A percentile compares a stretch with the other conserved stretches of the same genome.
Conservation (phyloP, 2,329 filamentous ascomycete species). For the Aureobasidium uvarum region DNA sequence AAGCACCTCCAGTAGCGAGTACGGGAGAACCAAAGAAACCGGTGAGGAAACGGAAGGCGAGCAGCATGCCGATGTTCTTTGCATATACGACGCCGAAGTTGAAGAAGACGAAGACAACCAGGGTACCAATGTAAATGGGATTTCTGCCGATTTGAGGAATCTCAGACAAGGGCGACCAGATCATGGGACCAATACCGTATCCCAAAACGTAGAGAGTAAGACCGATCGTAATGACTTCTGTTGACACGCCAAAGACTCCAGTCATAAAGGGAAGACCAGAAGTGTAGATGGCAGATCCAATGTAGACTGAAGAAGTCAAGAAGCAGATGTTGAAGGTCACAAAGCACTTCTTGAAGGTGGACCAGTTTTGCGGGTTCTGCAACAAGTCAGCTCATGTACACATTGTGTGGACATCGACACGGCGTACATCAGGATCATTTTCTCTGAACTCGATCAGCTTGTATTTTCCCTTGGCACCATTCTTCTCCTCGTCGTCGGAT, state of each 20-base stretch:
- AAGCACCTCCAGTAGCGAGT: conserved; percentile 49
- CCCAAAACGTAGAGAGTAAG: conserved; percentile 53
- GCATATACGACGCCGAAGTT: conserved; percentile 43
- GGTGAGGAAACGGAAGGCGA: conserved; percentile 54
- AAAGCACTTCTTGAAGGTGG: conserved; percentile 42
- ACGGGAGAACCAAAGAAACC: conserved; percentile 52
- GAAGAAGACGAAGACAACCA: conserved; percentile 52
- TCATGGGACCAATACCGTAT: conserved; percentile 43
- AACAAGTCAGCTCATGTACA: neutral
- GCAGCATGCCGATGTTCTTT: conserved; percentile 52
- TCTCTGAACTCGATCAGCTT: conserved; percentile 26
- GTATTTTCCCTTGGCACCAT: conserved; percentile 24
- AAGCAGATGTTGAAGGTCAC: conserved; percentile 51
- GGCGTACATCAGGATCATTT: conserved; percentile 31
- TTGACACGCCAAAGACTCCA: conserved; percentile 46
- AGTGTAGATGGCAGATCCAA: conserved; percentile 53
- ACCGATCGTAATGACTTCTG: conserved; percentile 50
- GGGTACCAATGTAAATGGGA: conserved; percentile 50
- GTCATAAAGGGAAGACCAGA: conserved; percentile 46
- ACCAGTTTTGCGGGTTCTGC: conserved; percentile 44
- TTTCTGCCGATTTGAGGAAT: conserved; percentile 53
- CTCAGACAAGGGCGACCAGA: conserved; percentile 49
- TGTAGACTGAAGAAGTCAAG: conserved; percentile 53
- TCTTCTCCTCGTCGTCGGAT: conserved; percentile 20
- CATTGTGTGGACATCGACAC: neutral